phyloP scores from a whole-genome alignment of 108 stramenopile genomes.

The Skeletonema marinoi region DNA sequence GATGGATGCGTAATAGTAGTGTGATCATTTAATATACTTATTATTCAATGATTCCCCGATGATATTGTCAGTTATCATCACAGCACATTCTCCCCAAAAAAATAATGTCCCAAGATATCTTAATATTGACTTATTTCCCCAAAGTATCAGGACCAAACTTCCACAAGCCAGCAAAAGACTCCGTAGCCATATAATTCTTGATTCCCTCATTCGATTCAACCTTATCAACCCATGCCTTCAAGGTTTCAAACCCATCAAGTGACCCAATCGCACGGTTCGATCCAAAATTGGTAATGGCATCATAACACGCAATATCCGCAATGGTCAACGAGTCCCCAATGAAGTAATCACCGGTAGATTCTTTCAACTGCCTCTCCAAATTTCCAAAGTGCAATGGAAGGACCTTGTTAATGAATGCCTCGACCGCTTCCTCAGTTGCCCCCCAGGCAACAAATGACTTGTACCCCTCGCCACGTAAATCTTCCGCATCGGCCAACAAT shows the following conservation, averaged over 20 bases:
- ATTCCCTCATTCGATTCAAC: conserved; percentile 32
- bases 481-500: conserved; percentile 39
- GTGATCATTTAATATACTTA: not conserved
- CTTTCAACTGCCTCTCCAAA: conserved; percentile 41
- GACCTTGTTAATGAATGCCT: conserved; percentile 19
- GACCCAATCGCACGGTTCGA: conserved; percentile 7
- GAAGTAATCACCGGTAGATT: conserved; percentile 23
- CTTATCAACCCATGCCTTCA: conserved; percentile 22
- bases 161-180: conserved; percentile 19
- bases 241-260: conserved; percentile 12
- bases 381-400: conserved; percentile 42
- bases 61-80: too few species aligned
- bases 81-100: not conserved
- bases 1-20: too few species aligned
- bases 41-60: too few species aligned
- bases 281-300: conserved; percentile 38
- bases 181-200: conserved; percentile 18
- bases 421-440: conserved; percentile 20
- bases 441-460: conserved; percentile 34
- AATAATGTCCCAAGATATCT: too few species aligned
- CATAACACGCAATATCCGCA: conserved; percentile 41
- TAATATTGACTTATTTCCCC: conserved; percentile 7
- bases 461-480: conserved; percentile 28
- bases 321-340: conserved; percentile 28
- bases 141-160: conserved; percentile 32